phyloP scores from a whole-genome alignment of 352 stramenopile genomes.

The Phytophthora fragariaefolia region DNA sequence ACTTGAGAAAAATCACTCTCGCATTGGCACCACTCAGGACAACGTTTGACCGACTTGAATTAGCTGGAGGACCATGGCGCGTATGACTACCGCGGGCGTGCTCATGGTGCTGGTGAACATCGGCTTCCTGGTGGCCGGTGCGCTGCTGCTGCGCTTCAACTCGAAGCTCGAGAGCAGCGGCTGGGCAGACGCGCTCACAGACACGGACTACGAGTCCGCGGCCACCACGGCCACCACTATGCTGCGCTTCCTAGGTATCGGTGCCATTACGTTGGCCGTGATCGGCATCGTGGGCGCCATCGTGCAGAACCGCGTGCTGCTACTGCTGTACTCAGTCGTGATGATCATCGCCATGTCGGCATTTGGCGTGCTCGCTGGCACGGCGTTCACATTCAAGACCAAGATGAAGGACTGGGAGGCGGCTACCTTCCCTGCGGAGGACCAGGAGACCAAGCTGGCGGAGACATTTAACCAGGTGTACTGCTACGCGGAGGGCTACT shows the following conservation, averaged over 20 bases:
- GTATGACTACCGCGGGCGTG: conserved; percentile 51
- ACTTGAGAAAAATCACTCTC: conserved; percentile 30
- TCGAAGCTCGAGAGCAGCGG: conserved; percentile 60
- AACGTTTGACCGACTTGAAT: too few relatives aligned
- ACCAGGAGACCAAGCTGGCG: conserved; percentile 65
- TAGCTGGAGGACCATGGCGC: conserved; percentile 20
- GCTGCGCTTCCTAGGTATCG: conserved; percentile 60
- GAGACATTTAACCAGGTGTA: conserved; percentile 84
- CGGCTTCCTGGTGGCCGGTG: conserved; percentile 68
- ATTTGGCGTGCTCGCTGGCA: conserved; percentile 74
- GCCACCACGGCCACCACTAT: conserved; percentile 51
- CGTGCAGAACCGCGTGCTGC: conserved; percentile 68
- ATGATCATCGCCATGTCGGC: conserved; percentile 77
- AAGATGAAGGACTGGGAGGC: conserved; percentile 73
- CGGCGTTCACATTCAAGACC: conserved; percentile 74
- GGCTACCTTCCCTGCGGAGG: conserved; percentile 55
- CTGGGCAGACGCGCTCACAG: conserved; percentile 78
- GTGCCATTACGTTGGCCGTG: conserved; percentile 62
- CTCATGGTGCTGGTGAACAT: conserved; percentile 84
- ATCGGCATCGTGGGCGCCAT: conserved; percentile 72
- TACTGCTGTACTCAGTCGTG: conserved; percentile 75
- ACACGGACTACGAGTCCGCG: conserved; percentile 69
- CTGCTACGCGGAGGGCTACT: conserved; percentile 85
- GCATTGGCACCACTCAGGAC: too few relatives aligned
- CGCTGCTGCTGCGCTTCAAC: conserved; percentile 71